Evolutionary conservation across 176 grass and related monocot genomes (phyloP).

Genomic region (Phoenix dactylifera): DNA sequence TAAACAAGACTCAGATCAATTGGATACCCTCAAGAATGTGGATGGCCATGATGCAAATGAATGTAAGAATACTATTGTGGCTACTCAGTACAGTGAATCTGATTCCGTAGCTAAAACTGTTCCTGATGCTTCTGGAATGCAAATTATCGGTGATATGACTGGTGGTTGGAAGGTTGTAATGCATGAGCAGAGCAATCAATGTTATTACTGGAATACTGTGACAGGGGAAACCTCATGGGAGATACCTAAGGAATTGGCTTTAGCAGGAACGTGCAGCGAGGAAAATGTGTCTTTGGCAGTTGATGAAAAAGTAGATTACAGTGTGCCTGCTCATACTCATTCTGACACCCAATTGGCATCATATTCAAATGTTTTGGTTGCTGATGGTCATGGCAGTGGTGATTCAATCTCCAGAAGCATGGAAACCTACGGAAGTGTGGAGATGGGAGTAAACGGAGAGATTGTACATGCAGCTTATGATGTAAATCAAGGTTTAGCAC

Average conservation of each 20-base stretch:
- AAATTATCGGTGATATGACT: conserved; percentile 64
- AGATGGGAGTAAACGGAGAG: conserved; percentile 24
- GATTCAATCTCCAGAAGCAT: neutral
- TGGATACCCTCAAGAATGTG: conserved; percentile 14
- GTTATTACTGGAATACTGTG: conserved; percentile 94
- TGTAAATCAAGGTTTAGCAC: neutral
- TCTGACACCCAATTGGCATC: conserved; percentile 24
- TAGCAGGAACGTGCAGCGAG: neutral
- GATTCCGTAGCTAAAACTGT: conserved; percentile 15
- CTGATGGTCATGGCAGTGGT: conserved; percentile 20
- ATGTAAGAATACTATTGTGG: conserved; percentile 17
- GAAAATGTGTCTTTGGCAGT: conserved; percentile 10
- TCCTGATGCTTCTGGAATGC: conserved; percentile 47
- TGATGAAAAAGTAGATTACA: conserved; percentile 25
- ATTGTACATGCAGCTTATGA: conserved; percentile 10
- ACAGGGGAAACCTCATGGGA: conserved; percentile 99
- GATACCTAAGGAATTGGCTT: conserved; percentile 43
- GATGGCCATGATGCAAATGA: conserved; percentile 30
- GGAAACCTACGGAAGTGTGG: conserved; percentile 32
- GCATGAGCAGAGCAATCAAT: conserved; percentile 75
- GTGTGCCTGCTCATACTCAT: conserved; percentile 28
- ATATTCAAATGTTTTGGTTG: conserved; percentile 35
- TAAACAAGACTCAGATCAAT: conserved; percentile 31
- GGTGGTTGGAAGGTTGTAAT: conserved; percentile 88
- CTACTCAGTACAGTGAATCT: conserved; percentile 20